These are phyloP conservation scores for Fusarium coffeatum DNA, from an alignment of 2,329 filamentous ascomycete genomes.

Conservation along the genomic window DNA sequence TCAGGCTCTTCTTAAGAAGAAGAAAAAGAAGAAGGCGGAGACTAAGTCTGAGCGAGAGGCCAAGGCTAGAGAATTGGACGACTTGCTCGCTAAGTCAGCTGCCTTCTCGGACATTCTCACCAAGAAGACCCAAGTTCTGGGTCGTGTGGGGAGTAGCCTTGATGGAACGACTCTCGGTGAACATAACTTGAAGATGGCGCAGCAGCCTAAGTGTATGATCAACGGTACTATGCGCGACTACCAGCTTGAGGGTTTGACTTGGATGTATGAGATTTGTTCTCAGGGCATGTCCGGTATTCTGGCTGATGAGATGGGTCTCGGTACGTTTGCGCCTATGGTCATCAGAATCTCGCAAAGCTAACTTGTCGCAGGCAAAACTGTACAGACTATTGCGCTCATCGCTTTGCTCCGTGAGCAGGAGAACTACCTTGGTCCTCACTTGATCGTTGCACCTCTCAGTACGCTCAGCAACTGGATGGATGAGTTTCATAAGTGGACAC, in stretches of 20 bases:
- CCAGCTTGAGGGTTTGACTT: constrained; percentile 92
- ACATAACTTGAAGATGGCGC: constrained; percentile 79
- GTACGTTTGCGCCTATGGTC: constrained; percentile 50
- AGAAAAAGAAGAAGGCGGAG: constrained; percentile 61
- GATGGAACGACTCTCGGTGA: constrained; percentile 70
- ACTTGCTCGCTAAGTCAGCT: constrained; percentile 68
- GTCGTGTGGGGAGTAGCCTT: constrained; percentile 69
- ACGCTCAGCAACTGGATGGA: constrained; percentile 96
- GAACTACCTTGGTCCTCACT: constrained; percentile 83
- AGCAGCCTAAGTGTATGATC: constrained; percentile 85
- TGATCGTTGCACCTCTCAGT: constrained; percentile 90
- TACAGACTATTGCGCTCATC: constrained; percentile 89
- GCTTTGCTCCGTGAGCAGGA: constrained; percentile 90
- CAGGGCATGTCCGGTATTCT: constrained; percentile 93
- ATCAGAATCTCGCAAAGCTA: background rate
- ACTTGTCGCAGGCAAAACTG: constrained; percentile 76
- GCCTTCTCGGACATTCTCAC: constrained; percentile 72
- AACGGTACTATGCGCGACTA: constrained; percentile 94
- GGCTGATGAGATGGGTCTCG: constrained; percentile 92
- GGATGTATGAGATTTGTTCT: constrained; percentile 84
- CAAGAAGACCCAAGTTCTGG: constrained; percentile 71
- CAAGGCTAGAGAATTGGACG: constrained; percentile 70
- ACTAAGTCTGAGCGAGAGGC: constrained; percentile 66
- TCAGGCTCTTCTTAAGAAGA: constrained; percentile 55
- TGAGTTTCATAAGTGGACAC: constrained; percentile 92